Percentiles rank a stretch among this genome's conserved stretches.
Conservation (phyloP, 345 rosid genomes). For the Pelargonium nanum region DNA sequence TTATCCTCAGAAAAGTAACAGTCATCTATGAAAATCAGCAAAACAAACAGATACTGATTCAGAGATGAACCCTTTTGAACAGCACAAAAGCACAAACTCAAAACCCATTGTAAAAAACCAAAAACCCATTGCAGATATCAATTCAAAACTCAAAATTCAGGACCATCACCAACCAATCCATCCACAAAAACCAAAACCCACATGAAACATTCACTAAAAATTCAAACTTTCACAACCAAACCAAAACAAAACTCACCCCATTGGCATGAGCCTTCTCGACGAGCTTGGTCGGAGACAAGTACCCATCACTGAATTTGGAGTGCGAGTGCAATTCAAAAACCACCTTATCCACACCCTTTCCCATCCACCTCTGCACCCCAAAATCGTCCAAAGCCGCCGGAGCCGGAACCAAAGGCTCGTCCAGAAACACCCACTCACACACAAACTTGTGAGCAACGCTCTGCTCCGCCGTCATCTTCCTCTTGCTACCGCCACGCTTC, state of each 20-base stretch:
- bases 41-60: neutral
- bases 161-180: neutral
- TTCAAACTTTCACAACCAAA: neutral
- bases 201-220: neutral
- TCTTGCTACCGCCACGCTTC: slow-evolving; percentile 67
- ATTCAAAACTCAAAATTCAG: neutral
- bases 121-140: neutral
- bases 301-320: slow-evolving; percentile 89
- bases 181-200: neutral
- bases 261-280: slow-evolving; percentile 76
- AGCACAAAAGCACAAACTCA: neutral
- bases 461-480: slow-evolving; percentile 69
- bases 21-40: no score
- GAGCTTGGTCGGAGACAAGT: slow-evolving; percentile 79
- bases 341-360: slow-evolving; percentile 29
- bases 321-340: slow-evolving; percentile 87
- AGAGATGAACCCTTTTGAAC: neutral
- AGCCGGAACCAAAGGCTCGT: slow-evolving; percentile 17
- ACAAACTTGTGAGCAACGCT: slow-evolving; percentile 48
- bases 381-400: slow-evolving; percentile 45
- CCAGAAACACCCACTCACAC: slow-evolving; percentile 61
- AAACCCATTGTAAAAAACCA: neutral
- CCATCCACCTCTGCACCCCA: slow-evolving; percentile 34
- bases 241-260: slow-evolving; percentile 48
- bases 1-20: no score